These are phyloP conservation scores for Oldenlandia corymbosa DNA, from an alignment of 257 asterid genomes.

Conservation along the genomic window DNA sequence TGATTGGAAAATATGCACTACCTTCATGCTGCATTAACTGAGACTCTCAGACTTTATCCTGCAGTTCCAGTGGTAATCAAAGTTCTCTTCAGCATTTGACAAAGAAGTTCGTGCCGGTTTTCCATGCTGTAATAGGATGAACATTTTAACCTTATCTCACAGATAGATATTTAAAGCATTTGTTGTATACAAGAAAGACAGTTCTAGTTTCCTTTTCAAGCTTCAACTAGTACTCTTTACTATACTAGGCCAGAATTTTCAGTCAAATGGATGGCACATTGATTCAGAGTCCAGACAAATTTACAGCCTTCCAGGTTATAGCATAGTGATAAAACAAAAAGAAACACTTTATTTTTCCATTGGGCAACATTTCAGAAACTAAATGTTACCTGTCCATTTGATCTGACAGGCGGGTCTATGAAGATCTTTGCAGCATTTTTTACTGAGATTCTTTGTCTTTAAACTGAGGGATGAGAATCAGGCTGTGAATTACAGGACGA, in stretches of 20 bases:
- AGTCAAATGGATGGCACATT: not conserved
- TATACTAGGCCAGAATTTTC: no score
- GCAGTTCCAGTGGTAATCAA: conserved; percentile 45
- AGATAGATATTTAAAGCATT: no score
- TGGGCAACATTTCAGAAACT: no score
- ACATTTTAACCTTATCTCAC: no score
- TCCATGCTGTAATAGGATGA: not conserved
- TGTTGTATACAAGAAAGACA: no score
- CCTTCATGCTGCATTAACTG: conserved; percentile 53
- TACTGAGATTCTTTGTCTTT: conserved; percentile 39
- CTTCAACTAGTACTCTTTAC: no score
- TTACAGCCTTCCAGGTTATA: conserved; percentile 56
- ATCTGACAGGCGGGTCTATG: conserved; percentile 62
- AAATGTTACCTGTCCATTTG: no score
- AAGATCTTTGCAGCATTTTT: conserved; percentile 46
- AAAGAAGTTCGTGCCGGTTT: no score
- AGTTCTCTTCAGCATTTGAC: no score
- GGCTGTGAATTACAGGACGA: conserved; percentile 40
- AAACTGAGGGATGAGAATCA: conserved; percentile 34
- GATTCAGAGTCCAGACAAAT: conserved; percentile 20
- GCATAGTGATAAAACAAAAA: not conserved
- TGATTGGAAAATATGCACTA: conserved; percentile 49
- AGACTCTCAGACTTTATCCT: conserved; percentile 55
- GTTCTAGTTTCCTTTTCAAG: no score
- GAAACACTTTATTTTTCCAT: no score